phyloP scores from a whole-genome alignment of 2,329 filamentous ascomycete species.

The Tolypocladium paradoxum region DNA sequence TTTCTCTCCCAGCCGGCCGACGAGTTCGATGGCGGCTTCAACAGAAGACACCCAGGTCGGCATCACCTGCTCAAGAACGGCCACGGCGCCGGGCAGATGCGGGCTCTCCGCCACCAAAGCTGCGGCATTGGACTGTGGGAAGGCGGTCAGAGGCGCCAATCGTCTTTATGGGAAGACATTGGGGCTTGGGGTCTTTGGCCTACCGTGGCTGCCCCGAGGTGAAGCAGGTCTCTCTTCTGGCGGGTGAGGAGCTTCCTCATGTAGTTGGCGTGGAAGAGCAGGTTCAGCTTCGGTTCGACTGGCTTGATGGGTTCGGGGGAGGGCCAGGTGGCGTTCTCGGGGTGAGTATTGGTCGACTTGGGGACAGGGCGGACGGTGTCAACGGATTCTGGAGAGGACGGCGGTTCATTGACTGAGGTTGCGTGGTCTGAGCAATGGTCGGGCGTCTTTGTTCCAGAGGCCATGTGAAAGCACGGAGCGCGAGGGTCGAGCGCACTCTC shows the following conservation, averaged over 20 bases:
- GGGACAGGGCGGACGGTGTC: not conserved
- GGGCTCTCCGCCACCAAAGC: not conserved
- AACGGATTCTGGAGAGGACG: no score
- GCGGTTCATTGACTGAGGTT: not conserved
- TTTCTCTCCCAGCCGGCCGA: not conserved
- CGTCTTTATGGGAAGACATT: not conserved
- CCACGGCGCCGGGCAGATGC: not conserved
- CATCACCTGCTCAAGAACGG: not conserved
- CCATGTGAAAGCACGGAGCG: not conserved
- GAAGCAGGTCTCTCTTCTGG: not conserved
- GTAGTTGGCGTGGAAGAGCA: not conserved
- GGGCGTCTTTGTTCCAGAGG: not conserved
- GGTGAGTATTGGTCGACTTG: not conserved
- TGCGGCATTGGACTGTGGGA: not conserved
- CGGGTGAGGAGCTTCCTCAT: not conserved
- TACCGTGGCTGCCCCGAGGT: not conserved
- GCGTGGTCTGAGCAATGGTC: no score
- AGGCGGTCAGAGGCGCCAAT: not conserved
- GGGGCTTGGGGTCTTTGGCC: not conserved
- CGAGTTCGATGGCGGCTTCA: not conserved
- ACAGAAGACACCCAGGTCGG: not conserved
- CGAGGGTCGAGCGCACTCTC: not conserved
- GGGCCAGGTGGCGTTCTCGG: no score
- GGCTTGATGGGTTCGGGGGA: not conserved
- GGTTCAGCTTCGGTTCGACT: not conserved